These are phyloP conservation scores for Brettanomyces sp. DNA, from an alignment of 805 yeast species.

Conservation along the genomic window DNA sequence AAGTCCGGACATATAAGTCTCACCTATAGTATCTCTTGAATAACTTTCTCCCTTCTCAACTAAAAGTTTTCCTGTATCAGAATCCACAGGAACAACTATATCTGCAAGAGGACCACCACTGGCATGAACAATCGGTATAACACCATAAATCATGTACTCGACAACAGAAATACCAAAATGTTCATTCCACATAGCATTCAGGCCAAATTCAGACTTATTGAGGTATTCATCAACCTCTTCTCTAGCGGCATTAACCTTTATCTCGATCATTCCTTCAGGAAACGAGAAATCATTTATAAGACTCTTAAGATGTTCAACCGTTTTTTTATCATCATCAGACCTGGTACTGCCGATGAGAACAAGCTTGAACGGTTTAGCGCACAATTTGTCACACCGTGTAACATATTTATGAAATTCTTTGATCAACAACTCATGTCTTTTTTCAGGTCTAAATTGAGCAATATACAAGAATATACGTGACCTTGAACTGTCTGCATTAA, in stretches of 20 bases:
- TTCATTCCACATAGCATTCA: conserved; percentile 99
- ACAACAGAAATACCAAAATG: conserved; percentile 98
- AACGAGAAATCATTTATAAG: conserved; percentile 36
- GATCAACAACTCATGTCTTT: conserved; percentile 71
- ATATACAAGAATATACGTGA: conserved; percentile 46
- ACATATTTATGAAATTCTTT: conserved; percentile 49
- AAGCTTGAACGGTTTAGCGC: conserved; percentile 38
- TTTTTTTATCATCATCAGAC: conserved; percentile 50
- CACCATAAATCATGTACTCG: conserved; percentile 80
- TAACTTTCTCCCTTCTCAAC: conserved; percentile 8
- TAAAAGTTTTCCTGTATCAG: conserved; percentile 10
- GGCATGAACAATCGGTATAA: conserved; percentile 84
- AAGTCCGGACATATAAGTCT: conserved; percentile 52
- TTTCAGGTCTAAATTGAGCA: conserved; percentile 95
- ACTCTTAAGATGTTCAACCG: conserved; percentile 40
- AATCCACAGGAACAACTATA: conserved; percentile 57
- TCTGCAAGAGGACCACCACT: conserved; percentile 93
- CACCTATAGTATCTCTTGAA: neutral
- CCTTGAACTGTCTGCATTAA: conserved; percentile 13
- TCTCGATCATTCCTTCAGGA: conserved; percentile 25
- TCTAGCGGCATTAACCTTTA: conserved; percentile 62
- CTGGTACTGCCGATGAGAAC: conserved; percentile 82
- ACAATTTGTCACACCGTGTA: conserved; percentile 1
- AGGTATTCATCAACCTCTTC: conserved; percentile 47
- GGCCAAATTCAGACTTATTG: conserved; percentile 55